A percentile compares a stretch with the other conserved stretches of the same genome.
Conservation (phyloP, 2,329 filamentous ascomycete species). For the Penicillium sp. region DNA sequence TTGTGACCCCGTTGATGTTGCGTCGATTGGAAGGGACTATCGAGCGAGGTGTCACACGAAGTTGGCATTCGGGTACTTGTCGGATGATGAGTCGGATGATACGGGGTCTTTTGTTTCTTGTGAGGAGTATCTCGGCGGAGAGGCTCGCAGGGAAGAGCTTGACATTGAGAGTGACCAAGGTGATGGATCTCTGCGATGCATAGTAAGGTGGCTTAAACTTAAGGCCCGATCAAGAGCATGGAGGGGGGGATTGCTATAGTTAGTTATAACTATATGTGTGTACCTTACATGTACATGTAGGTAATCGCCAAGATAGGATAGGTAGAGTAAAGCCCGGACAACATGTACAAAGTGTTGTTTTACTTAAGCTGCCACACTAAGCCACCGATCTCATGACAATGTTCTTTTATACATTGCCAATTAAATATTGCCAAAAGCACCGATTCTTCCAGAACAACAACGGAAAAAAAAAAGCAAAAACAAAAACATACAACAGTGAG, state of each 20-base stretch:
- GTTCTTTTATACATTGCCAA: too few relatives aligned
- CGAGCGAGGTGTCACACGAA: constrained; percentile 4
- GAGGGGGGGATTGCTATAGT: neutral
- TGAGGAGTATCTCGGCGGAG: neutral
- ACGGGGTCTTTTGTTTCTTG: neutral
- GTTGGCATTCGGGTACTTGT: neutral
- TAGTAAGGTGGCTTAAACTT: neutral
- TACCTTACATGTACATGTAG: too few relatives aligned
- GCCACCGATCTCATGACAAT: too few relatives aligned
- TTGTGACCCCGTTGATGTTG: constrained; percentile 15
- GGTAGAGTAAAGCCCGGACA: too few relatives aligned
- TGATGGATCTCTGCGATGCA: neutral
- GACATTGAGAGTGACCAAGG: neutral
- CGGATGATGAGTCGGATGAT: neutral
- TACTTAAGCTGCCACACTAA: too few relatives aligned
- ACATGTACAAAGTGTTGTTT: too few relatives aligned
- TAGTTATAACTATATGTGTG: too few relatives aligned
- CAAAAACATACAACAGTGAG: neutral
- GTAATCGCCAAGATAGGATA: too few relatives aligned
- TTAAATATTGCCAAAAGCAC: too few relatives aligned
- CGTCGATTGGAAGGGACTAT: constrained; percentile 11
- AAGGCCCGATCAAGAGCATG: neutral
- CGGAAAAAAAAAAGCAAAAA: too few relatives aligned
- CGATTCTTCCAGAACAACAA: too few relatives aligned
- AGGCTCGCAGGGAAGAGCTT: neutral